Evolutionary conservation across 441 rosid genomes (phyloP).

Genomic region (Lepidium campestre): DNA sequence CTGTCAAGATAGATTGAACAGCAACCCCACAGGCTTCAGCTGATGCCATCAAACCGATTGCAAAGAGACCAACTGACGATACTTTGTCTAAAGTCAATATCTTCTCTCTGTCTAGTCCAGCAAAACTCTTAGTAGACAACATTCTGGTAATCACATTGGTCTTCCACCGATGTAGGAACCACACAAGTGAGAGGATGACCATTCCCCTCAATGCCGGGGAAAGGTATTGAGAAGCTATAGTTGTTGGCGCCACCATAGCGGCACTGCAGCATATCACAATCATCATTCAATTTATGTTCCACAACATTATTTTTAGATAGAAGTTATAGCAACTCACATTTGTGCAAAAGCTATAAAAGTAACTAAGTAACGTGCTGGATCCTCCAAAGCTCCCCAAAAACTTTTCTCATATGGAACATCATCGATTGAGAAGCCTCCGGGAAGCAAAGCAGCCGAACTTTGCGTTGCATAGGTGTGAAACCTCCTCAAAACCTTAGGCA

Average conservation of each 20-base stretch:
- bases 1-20: conserved; percentile 84
- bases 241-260: conserved; percentile 76
- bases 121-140: conserved; percentile 39
- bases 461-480: conserved; percentile 55
- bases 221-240: conserved; percentile 62
- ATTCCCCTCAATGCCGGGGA: conserved; percentile 74
- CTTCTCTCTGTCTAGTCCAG: conserved; percentile 52
- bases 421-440: conserved; percentile 32
- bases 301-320: neutral
- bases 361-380: conserved; percentile 69
- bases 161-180: conserved; percentile 92
- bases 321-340: conserved; percentile 41
- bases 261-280: conserved; percentile 44
- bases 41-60: conserved; percentile 70
- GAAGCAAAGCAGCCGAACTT: conserved; percentile 50
- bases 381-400: conserved; percentile 88
- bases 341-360: conserved; percentile 82
- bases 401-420: conserved; percentile 72
- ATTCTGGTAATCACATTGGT: conserved; percentile 57
- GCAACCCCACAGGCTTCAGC: conserved; percentile 97
- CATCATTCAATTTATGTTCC: neutral
- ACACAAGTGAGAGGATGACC: conserved; percentile 65
- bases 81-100: conserved; percentile 66
- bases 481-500: conserved; percentile 74
- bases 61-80: conserved; percentile 77